phyloP scores from a whole-genome alignment of 1,284 basidiomycete species.

The Ganoderma lucidum region DNA sequence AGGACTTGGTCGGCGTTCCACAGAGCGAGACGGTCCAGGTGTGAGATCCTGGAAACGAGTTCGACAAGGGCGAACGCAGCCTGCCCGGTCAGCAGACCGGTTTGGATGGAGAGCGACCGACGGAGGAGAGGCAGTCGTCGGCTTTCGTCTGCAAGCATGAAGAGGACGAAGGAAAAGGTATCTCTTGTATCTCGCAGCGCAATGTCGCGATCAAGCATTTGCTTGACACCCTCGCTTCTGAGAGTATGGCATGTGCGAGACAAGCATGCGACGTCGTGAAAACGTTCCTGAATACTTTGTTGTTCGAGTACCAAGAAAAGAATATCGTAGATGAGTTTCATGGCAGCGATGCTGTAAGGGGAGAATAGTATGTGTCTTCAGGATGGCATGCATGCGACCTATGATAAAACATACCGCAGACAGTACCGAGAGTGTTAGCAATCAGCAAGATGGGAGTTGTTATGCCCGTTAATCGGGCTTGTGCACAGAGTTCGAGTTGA shows the following conservation, averaged over 20 bases:
- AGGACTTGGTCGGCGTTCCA: constrained; percentile 16
- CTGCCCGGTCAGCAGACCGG: background rate
- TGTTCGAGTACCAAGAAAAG: constrained; percentile 5
- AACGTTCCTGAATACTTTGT: background rate
- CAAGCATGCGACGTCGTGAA: constrained; percentile 13
- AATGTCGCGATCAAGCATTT: constrained; percentile 5
- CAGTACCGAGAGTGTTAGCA: background rate
- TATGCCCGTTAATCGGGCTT: background rate
- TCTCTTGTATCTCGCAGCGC: background rate
- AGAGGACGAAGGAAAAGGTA: constrained; percentile 12
- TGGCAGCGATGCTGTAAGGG: background rate
- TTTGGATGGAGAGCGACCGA: constrained; percentile 2
- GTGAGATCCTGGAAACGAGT: constrained; percentile 8
- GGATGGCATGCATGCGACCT: background rate
- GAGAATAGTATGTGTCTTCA: background rate
- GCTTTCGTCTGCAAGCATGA: constrained; percentile 11
- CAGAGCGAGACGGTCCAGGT: constrained; percentile 12
- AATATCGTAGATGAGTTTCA: constrained; percentile 8
- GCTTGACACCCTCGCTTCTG: background rate
- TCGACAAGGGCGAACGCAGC: constrained; percentile 12
- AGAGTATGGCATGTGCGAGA: constrained; percentile 11
- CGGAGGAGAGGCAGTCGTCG: constrained; percentile 18
- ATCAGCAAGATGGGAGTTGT: background rate
- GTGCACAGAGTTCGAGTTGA: background rate
- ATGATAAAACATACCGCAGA: background rate